Base-by-base conservation (phyloP, 805 yeast species). In the Suhomyces prunicola region DNA sequence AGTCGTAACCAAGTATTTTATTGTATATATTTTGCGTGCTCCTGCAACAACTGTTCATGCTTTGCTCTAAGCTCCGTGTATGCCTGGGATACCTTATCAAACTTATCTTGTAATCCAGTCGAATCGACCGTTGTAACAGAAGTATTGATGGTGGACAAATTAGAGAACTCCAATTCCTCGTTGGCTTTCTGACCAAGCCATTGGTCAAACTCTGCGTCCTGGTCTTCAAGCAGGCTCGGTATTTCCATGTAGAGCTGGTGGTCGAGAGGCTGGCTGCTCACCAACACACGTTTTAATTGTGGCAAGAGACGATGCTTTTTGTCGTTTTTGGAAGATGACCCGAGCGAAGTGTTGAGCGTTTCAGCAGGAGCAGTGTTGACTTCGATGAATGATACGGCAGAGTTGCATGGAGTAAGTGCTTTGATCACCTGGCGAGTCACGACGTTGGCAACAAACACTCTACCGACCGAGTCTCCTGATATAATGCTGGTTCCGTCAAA, bases 401-500 rank as follows among this genome's bases (percentile, higher is more conserved):
- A 65, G 50, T 67, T 68, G 48, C 76, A 69, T 22, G 74, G 71
- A 15, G 70, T 79, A 56, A 85, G 72, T n/a, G 81, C 78, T 62
- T 82, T 84, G 26, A 82, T 72, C 15, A 84, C 82, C 67, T 88
- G 94, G 62, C 81, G 85, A 0, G 93, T 84, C 13, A 77, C 80
- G 5, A 85, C 74, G 67, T 93, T 97, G 60, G 86, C 79, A 0
- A 85, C 76, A 41, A 80, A 79, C 2, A 89, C 82, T 27, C 80
- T 76, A 1, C 97, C 97, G n/a, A 60, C 62, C 0, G 78, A 67
- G 64, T 89, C 96, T 35, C 97, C 97, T 5, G 90, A 81, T 2
- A 87, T 72, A 5, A 92, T 61, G 36, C 73, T 67, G 15, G 92
- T 82, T 4, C 93, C 96, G 64, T 92, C 97, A 62, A 87, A 71